Base-by-base conservation (phyloP, 2,329 filamentous ascomycete species). In the Xylariomycetidae sp. region DNA sequence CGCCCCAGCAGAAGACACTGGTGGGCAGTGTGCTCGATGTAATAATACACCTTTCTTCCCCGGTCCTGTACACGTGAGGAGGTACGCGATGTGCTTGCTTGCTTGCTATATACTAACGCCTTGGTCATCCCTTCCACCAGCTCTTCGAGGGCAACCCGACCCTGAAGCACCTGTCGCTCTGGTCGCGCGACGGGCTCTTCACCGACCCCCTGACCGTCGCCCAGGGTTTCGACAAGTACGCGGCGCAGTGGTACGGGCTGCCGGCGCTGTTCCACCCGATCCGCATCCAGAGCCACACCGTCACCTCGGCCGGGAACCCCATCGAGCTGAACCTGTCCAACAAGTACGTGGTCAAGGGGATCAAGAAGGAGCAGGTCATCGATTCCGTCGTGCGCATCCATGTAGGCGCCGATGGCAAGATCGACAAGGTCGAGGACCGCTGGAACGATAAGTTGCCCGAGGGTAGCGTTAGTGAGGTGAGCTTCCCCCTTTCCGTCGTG, bases 71-170 rank as follows among this genome's bases (percentile, higher is more conserved):
- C n/a, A n/a, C n/a, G n/a, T n/a, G n/a, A n/a, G n/a, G n/a, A n/a
- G n/a, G n/a, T n/a, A n/a, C n/a, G n/a, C n/a, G n/a, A 53, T 26
- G 12, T 16, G 25, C 24, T 24, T 25, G 8, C 13, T 12, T 10
- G 7, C 14, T 14, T 18, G 19, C 16, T 31, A 18, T 4, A 14
- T 8, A 16, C 20, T 15, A 28, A 3, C 13, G 17, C 12, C 7
- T 5, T 25, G n/a, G 22, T 16, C 22, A 3, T 15, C 6, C 10
- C 14, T 13, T 4, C 12, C 27, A n/a, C n/a, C n/a, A 69, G 65
- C 68, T 81, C 29, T 81, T 80, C 50, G 70, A 72, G 20, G 76
- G 76, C 28, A 64, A 68, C 13, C 74, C 76, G 0, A 73, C 72
- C 2, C 63, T 78, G 3, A 64, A 66, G 25, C 78, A 80, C 50